phyloP scores from a whole-genome alignment of 2,329 filamentous ascomycete species.

The Grosmannia huntii region DNA sequence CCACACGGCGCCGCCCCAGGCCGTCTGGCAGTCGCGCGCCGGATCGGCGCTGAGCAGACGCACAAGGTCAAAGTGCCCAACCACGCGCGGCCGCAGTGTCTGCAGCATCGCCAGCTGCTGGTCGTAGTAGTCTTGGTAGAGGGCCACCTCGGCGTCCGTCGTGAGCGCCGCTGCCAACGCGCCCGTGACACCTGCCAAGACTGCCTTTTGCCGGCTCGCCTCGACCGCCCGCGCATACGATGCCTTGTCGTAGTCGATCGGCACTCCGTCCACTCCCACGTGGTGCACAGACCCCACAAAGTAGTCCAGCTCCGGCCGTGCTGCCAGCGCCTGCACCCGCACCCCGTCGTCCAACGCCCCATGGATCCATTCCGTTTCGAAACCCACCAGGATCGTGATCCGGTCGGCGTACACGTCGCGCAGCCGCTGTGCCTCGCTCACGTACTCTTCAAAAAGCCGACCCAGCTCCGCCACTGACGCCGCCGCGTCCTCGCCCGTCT shows the following conservation, averaged over 20 bases:
- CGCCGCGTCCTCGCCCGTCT: slow-evolving; percentile 38
- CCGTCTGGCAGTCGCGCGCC: slow-evolving; percentile 39
- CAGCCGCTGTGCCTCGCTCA: slow-evolving; percentile 61
- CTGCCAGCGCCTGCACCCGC: slow-evolving; percentile 43
- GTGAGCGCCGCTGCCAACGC: slow-evolving; percentile 26
- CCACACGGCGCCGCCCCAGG: slow-evolving; percentile 48
- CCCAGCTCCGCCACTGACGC: slow-evolving; percentile 34
- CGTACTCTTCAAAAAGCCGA: slow-evolving; percentile 56
- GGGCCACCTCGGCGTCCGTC: slow-evolving; percentile 48
- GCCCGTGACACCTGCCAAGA: slow-evolving; percentile 13
- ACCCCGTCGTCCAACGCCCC: slow-evolving; percentile 48
- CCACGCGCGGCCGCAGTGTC: slow-evolving; percentile 57
- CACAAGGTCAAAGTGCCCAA: slow-evolving; percentile 92
- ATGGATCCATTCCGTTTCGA: slow-evolving; percentile 89
- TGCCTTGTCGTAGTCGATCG: slow-evolving; percentile 72
- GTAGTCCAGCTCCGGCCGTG: slow-evolving; percentile 54
- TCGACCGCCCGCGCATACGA: slow-evolving; percentile 52
- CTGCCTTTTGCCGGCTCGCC: neutral
- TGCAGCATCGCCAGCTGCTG: slow-evolving; percentile 70
- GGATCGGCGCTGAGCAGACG: slow-evolving; percentile 64
- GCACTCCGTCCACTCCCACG: slow-evolving; percentile 60
- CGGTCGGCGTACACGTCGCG: slow-evolving; percentile 54
- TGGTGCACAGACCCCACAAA: slow-evolving; percentile 88
- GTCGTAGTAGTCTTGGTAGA: slow-evolving; percentile 82
- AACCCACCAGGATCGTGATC: slow-evolving; percentile 75